A percentile compares a stretch with the other conserved stretches of the same genome.
Evolutionary conservation across 352 stramenopile species (phyloP).

Genomic region (Elongisporangium anandrum): DNA sequence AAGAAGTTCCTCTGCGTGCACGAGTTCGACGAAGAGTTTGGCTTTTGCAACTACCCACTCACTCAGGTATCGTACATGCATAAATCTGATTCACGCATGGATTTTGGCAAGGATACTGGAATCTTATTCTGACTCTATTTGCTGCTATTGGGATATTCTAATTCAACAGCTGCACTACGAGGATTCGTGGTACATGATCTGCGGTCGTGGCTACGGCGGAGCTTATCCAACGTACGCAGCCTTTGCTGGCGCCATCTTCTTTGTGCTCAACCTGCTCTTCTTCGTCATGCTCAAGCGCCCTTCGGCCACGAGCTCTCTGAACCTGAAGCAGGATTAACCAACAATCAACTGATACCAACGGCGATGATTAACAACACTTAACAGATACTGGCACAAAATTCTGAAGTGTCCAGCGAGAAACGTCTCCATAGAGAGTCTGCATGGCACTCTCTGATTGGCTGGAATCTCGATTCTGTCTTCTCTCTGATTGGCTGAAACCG

Average conservation of each 20-base stretch:
- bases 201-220: conserved; percentile 52
- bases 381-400: not conserved
- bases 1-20: conserved; percentile 71
- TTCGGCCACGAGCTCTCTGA: conserved; percentile 7
- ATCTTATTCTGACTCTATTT: not conserved
- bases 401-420: conserved; percentile 3
- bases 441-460: conserved; percentile 33
- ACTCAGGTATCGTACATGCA: conserved; percentile 48
- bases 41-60: conserved; percentile 75
- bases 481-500: conserved; percentile 6
- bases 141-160: not conserved
- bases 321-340: not conserved
- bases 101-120: not conserved
- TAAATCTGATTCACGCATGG: not conserved
- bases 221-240: conserved; percentile 50
- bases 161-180: conserved; percentile 11
- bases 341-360: not conserved
- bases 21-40: conserved; percentile 83
- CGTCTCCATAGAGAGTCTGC: conserved; percentile 13
- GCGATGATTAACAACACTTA: too few species aligned
- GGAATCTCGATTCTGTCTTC: conserved; percentile 6
- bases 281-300: conserved; percentile 72
- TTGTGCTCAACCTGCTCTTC: conserved; percentile 58
- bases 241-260: conserved; percentile 33
- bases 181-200: conserved; percentile 85